Percentiles rank a stretch among this genome's conserved stretches.
phyloP scores from a whole-genome alignment of 306 rosid genomes.

The Cajanus cajan region DNA sequence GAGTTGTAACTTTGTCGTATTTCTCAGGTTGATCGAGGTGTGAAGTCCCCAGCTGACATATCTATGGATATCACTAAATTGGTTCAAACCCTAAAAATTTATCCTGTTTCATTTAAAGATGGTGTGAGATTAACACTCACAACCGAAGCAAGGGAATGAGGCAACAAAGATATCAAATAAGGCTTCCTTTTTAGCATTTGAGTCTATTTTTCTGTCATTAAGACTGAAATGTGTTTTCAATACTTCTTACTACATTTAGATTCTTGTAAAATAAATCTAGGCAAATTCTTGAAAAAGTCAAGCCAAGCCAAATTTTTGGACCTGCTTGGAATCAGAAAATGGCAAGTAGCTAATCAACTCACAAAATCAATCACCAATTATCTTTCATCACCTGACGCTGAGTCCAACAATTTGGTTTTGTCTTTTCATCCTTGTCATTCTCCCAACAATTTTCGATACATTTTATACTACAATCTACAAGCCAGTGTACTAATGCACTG shows the following conservation, averaged over 20 bases:
- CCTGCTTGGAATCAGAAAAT: not conserved
- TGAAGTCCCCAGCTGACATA: slow-evolving; percentile 86
- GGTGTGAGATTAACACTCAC: slow-evolving; percentile 75
- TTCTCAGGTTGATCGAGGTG: slow-evolving; percentile 85
- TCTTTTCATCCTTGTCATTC: not conserved
- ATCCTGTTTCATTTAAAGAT: slow-evolving; percentile 64
- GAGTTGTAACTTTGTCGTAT: not conserved
- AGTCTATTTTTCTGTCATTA: not conserved
- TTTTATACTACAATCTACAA: not conserved
- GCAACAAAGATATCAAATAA: slow-evolving; percentile 10
- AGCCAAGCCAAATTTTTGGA: slow-evolving; percentile 5
- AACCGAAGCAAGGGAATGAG: slow-evolving; percentile 45
- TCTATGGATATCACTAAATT: slow-evolving; percentile 83
- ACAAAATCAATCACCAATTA: not conserved
- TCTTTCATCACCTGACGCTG: not conserved
- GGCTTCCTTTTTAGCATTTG: slow-evolving; percentile 5
- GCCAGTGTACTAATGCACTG: not conserved
- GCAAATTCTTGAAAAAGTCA: slow-evolving; percentile 5
- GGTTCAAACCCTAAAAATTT: slow-evolving; percentile 52
- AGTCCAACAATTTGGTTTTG: slow-evolving; percentile 4
- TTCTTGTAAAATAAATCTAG: slow-evolving; percentile 22
- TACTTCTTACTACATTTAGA: not conserved
- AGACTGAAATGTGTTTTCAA: slow-evolving; percentile 4
- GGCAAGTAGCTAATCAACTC: not conserved
- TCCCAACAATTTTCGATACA: not conserved